Percentiles rank a stretch among this genome's conserved stretches.
Evolutionary conservation across 192 early-diverging fungal species (phyloP).

Genomic region (Gryganskiella cystojenkinii): DNA sequence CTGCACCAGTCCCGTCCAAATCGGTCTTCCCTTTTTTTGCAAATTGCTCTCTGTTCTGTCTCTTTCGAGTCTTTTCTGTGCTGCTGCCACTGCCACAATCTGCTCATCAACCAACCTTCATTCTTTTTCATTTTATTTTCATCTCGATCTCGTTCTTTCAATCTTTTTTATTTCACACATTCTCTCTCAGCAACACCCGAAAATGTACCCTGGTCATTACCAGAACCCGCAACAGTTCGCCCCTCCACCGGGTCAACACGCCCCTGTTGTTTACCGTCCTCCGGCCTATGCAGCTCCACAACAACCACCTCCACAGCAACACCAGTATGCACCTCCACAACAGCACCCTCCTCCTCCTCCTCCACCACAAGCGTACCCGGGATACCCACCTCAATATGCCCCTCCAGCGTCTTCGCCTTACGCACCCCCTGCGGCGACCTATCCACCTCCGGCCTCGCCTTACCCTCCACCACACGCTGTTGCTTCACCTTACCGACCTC

Average conservation of each 20-base stretch:
- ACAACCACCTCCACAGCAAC: background rate
- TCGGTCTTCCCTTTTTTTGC: background rate
- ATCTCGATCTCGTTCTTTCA: background rate
- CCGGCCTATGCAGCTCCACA: conserved; percentile 9
- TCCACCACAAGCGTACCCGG: no score
- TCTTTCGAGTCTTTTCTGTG: background rate
- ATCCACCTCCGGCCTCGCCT: conserved; percentile 20
- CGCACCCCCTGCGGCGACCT: background rate
- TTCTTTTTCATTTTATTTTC: background rate
- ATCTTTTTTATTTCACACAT: background rate
- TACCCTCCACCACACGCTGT: conserved; percentile 1
- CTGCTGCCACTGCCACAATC: no score
- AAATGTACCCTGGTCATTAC: conserved; percentile 35
- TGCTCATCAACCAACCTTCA: no score
- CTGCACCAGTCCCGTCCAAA: no score
- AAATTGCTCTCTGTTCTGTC: background rate
- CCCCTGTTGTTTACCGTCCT: conserved; percentile 11
- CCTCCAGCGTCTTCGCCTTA: conserved; percentile 23
- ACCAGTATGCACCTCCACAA: conserved; percentile 3
- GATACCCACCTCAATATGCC: no score
- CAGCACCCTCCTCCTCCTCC: conserved; percentile 9
- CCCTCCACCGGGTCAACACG: background rate
- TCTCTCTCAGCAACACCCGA: background rate
- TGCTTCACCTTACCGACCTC: conserved; percentile 7
- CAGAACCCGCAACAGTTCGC: conserved; percentile 11